Evolutionary conservation across 371 early-diverging fungal genomes (phyloP).

Genomic region (Mycotypha africana): DNA sequence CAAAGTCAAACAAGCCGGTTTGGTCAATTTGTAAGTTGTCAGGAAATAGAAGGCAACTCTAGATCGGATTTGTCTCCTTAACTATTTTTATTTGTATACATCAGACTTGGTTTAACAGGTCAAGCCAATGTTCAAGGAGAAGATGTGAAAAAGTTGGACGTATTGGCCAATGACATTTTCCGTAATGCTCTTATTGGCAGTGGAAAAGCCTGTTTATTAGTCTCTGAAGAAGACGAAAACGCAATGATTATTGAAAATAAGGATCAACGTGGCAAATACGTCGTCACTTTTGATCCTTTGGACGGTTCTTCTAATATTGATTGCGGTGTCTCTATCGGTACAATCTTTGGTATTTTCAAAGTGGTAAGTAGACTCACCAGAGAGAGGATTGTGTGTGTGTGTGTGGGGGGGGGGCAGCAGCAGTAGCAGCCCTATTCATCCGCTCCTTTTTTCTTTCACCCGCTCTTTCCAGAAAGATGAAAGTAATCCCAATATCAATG

Average conservation of each 20-base stretch:
- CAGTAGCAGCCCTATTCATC: not conserved
- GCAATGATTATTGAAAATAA: slow-evolving; percentile 80
- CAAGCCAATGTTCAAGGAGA: slow-evolving; percentile 92
- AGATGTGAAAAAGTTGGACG: slow-evolving; percentile 95
- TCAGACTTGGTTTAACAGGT: slow-evolving; percentile 83
- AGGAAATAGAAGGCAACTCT: not conserved
- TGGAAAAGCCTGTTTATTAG: slow-evolving; percentile 87
- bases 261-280: slow-evolving; percentile 81
- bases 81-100: too few relatives aligned
- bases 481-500: slow-evolving; percentile 50
- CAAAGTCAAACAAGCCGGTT: slow-evolving; percentile 93
- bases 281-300: slow-evolving; percentile 96
- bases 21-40: slow-evolving; percentile 87
- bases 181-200: slow-evolving; percentile 89
- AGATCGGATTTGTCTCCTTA: not conserved
- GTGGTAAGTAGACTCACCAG: slow-evolving; percentile 51
- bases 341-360: slow-evolving; percentile 96
- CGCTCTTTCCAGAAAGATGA: slow-evolving; percentile 50
- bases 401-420: not conserved
- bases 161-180: slow-evolving; percentile 96
- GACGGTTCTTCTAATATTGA: slow-evolving; percentile 98
- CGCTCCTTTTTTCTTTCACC: slow-evolving; percentile 4
- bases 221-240: slow-evolving; percentile 95
- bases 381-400: not conserved
- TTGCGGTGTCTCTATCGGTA: slow-evolving; percentile 96